phyloP scores from a whole-genome alignment of 108 stramenopile genomes.

The Cyclotella kingstonii region DNA sequence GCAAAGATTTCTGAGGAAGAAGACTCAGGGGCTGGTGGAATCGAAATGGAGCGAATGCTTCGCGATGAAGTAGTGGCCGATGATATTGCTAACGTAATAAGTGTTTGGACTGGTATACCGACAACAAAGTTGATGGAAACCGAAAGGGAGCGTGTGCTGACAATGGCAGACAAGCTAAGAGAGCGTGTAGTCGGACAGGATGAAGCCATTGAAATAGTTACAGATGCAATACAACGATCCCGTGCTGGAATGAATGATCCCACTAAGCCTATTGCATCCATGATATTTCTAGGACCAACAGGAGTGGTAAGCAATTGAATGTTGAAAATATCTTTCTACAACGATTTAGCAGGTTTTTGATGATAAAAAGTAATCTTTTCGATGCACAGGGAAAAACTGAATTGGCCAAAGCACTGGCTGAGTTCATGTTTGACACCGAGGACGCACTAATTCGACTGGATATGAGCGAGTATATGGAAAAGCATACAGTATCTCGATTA shows the following conservation, averaged over 20 bases:
- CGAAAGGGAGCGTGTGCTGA: constrained; percentile 92
- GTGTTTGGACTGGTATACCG: constrained; percentile 93
- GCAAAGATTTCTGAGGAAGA: constrained; percentile 48
- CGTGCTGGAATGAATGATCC: constrained; percentile 92
- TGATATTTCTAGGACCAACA: constrained; percentile 94
- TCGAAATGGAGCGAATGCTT: constrained; percentile 57
- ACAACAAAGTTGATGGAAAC: constrained; percentile 82
- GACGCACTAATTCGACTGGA: constrained; percentile 94
- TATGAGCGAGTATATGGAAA: constrained; percentile 95
- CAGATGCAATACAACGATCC: constrained; percentile 88
- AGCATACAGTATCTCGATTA: constrained; percentile 90
- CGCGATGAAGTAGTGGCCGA: constrained; percentile 93
- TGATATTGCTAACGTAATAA: constrained; percentile 92
- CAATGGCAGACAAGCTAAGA: constrained; percentile 82
- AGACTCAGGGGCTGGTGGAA: constrained; percentile 1
- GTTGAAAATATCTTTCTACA: not conserved
- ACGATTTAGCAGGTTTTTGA: not conserved
- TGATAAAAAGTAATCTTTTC: too few species aligned
- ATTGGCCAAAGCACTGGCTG: constrained; percentile 90
- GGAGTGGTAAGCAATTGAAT: constrained; percentile 50
- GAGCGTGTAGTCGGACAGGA: constrained; percentile 94
- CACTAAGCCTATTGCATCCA: constrained; percentile 85
- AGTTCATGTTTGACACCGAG: constrained; percentile 92
- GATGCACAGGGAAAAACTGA: constrained; percentile 97
- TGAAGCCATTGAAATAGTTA: constrained; percentile 86